phyloP scores from a whole-genome alignment of 2,329 filamentous ascomycete species.

The Sporothrix pseudoabietina region DNA sequence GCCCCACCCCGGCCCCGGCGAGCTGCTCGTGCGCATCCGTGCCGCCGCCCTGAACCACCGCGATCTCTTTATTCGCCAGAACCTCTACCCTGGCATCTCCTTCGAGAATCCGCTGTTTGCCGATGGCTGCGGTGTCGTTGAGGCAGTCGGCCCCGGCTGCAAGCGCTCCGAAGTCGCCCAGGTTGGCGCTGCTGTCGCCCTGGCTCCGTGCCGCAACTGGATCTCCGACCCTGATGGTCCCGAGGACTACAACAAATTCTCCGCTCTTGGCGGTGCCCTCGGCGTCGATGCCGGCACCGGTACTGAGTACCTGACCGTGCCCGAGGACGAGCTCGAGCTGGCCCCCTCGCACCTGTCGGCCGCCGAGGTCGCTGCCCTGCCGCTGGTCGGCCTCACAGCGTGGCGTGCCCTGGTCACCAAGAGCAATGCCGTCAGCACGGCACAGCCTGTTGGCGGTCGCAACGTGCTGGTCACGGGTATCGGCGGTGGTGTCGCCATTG shows the following conservation, averaged over 20 bases:
- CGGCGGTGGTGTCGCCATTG: constrained; percentile 86
- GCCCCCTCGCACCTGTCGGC: constrained; percentile 72
- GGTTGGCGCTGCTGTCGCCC: constrained; percentile 68
- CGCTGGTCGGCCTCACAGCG: constrained; percentile 81
- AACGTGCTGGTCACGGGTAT: constrained; percentile 90
- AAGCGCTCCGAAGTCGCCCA: constrained; percentile 46
- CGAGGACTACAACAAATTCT: constrained; percentile 61
- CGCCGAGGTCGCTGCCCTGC: constrained; percentile 79
- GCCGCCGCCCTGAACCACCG: constrained; percentile 91
- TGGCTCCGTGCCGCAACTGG: constrained; percentile 82
- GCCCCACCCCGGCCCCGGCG: constrained; percentile 63
- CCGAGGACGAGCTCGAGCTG: constrained; percentile 72
- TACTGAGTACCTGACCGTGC: constrained; percentile 71
- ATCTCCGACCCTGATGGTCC: constrained; percentile 69
- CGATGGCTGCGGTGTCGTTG: constrained; percentile 78
- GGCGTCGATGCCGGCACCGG: constrained; percentile 68
- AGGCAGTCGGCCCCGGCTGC: constrained; percentile 58
- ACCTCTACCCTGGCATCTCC: constrained; percentile 83
- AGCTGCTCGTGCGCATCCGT: constrained; percentile 74
- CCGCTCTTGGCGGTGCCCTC: constrained; percentile 70
- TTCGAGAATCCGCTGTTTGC: constrained; percentile 78
- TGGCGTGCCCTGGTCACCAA: constrained; percentile 87
- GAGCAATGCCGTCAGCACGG: constrained; percentile 58
- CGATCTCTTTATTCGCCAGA: constrained; percentile 90
- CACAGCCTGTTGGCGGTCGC: constrained; percentile 48